Conservation (phyloP, 495 filamentous ascomycete species). For the Aspergillus olivimuriae region DNA sequence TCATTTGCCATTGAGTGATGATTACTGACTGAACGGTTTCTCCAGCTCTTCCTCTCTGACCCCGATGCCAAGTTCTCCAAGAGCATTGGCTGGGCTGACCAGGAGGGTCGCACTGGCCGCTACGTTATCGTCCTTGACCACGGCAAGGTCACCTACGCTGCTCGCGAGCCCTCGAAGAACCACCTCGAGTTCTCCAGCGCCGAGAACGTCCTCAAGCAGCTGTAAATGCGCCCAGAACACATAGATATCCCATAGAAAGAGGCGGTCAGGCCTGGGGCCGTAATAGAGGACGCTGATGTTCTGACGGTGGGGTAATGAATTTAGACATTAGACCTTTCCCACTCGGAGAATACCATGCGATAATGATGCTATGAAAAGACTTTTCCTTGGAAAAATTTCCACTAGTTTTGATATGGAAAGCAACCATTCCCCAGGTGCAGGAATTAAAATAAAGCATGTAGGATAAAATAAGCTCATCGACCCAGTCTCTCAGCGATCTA, state of each 20-base stretch:
- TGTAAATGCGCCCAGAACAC: constrained; percentile 36
- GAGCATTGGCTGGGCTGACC: constrained; percentile 74
- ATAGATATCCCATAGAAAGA: constrained; percentile 11
- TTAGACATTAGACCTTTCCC: constrained; percentile 13
- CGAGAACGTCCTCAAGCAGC: constrained; percentile 61
- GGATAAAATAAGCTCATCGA: constrained; percentile 15
- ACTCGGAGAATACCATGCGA: constrained; percentile 20
- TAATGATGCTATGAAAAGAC: constrained; percentile 25
- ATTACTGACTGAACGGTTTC: too few relatives aligned
- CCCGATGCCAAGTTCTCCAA: constrained; percentile 70
- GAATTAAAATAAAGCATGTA: too few relatives aligned
- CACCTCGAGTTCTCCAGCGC: constrained; percentile 65
- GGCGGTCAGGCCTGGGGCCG: too few relatives aligned
- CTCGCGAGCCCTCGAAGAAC: constrained; percentile 66
- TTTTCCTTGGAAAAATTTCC: too few relatives aligned
- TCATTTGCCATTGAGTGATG: too few relatives aligned
- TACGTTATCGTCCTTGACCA: constrained; percentile 87
- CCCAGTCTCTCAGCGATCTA: constrained; percentile 14
- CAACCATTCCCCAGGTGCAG: too few relatives aligned
- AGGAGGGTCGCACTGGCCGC: constrained; percentile 65
- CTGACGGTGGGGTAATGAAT: background rate
- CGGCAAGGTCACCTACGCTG: constrained; percentile 84
- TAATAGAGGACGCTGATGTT: constrained; percentile 13
- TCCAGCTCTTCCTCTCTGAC: constrained; percentile 81
- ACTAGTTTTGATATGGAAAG: too few relatives aligned